Base-by-base conservation (phyloP, 2,329 filamentous ascomycete genomes). In the Mycosphaerella sp. region DNA sequence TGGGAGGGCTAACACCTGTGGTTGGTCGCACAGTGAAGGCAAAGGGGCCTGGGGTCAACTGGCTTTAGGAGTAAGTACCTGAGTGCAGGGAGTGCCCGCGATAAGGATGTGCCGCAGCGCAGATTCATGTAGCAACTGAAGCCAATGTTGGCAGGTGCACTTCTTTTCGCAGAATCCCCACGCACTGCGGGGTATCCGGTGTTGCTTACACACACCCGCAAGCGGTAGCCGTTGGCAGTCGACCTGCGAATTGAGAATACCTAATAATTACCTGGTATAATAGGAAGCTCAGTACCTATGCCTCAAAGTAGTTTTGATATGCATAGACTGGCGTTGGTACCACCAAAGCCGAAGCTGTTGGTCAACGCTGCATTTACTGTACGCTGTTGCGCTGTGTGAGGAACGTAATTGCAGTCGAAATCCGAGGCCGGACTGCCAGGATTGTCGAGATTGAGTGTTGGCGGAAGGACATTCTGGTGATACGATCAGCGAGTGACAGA, bases 331-430 rank as follows among this genome's bases (percentile, higher is more conserved):
- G 92, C 91, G 73, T 98, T 98, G 1, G 92, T 97, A 12, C 93
- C 93, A 9, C 93, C 93, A 74, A 98, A 98, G 0, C 93, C 93
- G 73, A 98, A 98, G 69, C 92, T 97, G 67, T 98, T 98, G 3
- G 89, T 93, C 54, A 98, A 65, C 4, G 87, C 88, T 21, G 92
- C 85, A 54, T 82, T 74, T 9, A 97, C 81, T 2, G 76, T 68
- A 60, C 82, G 84, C 49, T 86, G 71, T 70, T 96, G 91, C 0
- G 89, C 79, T 44, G 76, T 67, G 3, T 83, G 76, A 0, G 90
- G 82, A 3, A 95, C 84, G 69, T 96, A 92, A 67, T 97, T 96
- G 74, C 92, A 95, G 59, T 83, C 75, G 51, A 88, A 86, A 3
- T 83, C 79, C 53, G 76, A 79, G 1, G 82, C 77, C 42, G 85